A percentile compares a stretch with the other conserved stretches of the same genome.
Conservation (phyloP, 805 yeast species). For the Brettanomyces bruxellensis region DNA sequence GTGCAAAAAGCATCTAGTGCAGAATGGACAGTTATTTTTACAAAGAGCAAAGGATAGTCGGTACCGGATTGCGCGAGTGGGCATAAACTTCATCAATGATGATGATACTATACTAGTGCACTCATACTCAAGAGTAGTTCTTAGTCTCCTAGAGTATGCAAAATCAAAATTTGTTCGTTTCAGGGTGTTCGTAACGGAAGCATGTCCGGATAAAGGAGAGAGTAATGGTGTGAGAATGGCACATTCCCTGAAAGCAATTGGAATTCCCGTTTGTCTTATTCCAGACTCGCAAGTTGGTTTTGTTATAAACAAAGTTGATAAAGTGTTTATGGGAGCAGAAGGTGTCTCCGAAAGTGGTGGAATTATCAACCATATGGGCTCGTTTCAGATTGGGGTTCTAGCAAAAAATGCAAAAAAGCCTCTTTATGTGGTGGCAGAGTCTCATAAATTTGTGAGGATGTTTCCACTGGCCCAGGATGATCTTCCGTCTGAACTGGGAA, state of each 20-base stretch:
- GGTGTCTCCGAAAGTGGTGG: constrained; percentile 99
- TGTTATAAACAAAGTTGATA: constrained; percentile 83
- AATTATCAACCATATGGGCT: constrained; percentile 88
- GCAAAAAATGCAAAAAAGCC: constrained; percentile 90
- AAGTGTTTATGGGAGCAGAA: constrained; percentile 94
- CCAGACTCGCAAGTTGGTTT: constrained; percentile 93
- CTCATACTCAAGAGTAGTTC: constrained; percentile 86
- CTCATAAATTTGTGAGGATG: constrained; percentile 93
- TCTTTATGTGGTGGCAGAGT: constrained; percentile 86
- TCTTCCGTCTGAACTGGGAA: constrained; percentile 42
- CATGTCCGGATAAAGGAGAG: constrained; percentile 78
- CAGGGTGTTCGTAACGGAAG: constrained; percentile 86
- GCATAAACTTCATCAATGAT: constrained; percentile 83
- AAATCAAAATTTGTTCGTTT: constrained; percentile 72
- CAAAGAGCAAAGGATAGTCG: constrained; percentile 88
- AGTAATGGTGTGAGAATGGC: constrained; percentile 71
- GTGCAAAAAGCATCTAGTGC: constrained; percentile 78
- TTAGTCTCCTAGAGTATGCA: constrained; percentile 66
- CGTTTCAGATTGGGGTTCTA: constrained; percentile 88
- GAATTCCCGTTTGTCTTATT: constrained; percentile 80
- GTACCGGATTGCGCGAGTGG: constrained; percentile 77
- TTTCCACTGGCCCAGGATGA: constrained; percentile 93
- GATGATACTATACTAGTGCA: constrained; percentile 88
- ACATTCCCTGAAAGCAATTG: constrained; percentile 50
- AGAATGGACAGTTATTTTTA: constrained; percentile 86